phyloP scores from a whole-genome alignment of 352 stramenopile genomes.

The Pythium aristosporum region DNA sequence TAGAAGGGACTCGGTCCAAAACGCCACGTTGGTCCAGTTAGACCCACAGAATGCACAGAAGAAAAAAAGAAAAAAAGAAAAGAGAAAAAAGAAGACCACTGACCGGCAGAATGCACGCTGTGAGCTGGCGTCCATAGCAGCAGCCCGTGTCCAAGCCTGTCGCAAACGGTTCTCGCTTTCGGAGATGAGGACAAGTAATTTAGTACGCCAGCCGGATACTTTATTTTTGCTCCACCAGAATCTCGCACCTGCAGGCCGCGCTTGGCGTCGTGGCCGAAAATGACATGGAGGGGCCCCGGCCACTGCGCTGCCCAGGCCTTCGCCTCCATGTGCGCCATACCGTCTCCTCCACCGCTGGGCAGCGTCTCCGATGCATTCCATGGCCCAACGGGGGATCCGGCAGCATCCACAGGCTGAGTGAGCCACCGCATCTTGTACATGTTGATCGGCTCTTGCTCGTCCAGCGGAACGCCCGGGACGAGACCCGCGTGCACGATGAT shows the following conservation, averaged over 20 bases:
- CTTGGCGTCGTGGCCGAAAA: slow-evolving; percentile 92
- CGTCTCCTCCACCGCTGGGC: slow-evolving; percentile 27
- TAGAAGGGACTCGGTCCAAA: slow-evolving; percentile 4
- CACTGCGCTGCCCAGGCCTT: slow-evolving; percentile 80
- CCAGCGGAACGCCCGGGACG: slow-evolving; percentile 52
- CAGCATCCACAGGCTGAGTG: slow-evolving; percentile 12
- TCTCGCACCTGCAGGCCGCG: slow-evolving; percentile 68
- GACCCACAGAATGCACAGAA: background rate
- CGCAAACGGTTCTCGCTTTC: slow-evolving; percentile 83
- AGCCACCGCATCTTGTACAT: slow-evolving; percentile 94
- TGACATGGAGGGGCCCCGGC: slow-evolving; percentile 73
- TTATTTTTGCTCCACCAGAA: background rate
- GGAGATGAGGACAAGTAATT: no score
- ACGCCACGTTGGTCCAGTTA: background rate
- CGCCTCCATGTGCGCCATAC: slow-evolving; percentile 35
- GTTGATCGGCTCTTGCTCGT: slow-evolving; percentile 82
- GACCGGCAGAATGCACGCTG: slow-evolving; percentile 86
- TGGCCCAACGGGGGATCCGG: background rate
- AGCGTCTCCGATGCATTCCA: slow-evolving; percentile 35
- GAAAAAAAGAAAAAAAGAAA: background rate
- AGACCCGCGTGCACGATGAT: slow-evolving; percentile 79
- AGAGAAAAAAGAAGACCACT: background rate
- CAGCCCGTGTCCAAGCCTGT: slow-evolving; percentile 91
- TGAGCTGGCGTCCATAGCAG: slow-evolving; percentile 87
- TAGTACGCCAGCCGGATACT: background rate